Conservation (phyloP, 2,329 filamentous ascomycete species). For the Alternaria sp. region DNA sequence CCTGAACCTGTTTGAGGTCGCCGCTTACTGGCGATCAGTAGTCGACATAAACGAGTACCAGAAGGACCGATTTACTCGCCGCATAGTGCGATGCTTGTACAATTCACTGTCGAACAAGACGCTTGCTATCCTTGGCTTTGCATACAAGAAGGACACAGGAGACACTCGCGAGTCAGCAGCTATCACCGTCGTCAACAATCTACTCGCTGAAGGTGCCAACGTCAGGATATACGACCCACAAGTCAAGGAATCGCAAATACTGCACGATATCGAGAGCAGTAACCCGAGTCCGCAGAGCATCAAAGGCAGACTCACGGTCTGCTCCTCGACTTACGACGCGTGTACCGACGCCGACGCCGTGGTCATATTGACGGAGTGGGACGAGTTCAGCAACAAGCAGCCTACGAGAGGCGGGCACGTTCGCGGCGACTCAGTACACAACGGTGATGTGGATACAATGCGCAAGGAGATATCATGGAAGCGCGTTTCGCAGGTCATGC, state of each 20-base stretch:
- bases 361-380: conserved; percentile 1
- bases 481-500: conserved; percentile 2
- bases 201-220: background rate
- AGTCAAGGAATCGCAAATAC: conserved; percentile 2
- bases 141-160: conserved; percentile 80
- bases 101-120: conserved; percentile 74
- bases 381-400: conserved; percentile 1
- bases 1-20: conserved; percentile 72
- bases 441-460: background rate
- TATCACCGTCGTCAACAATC: conserved; percentile 1
- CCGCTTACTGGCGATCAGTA: conserved; percentile 76
- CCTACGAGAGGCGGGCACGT: background rate
- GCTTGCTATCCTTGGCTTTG: conserved; percentile 73
- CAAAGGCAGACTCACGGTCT: background rate
- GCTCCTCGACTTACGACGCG: conserved; percentile 1
- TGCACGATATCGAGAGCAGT: background rate
- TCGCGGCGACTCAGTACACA: background rate
- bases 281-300: background rate
- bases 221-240: conserved; percentile 3
- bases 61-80: conserved; percentile 68
- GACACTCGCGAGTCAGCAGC: conserved; percentile 64
- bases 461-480: conserved; percentile 4
- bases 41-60: conserved; percentile 80
- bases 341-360: background rate
- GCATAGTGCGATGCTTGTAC: conserved; percentile 67